Evolutionary conservation across 2,329 filamentous ascomycete genomes (phyloP).

Genomic region (Geoglossum cookeanum): DNA sequence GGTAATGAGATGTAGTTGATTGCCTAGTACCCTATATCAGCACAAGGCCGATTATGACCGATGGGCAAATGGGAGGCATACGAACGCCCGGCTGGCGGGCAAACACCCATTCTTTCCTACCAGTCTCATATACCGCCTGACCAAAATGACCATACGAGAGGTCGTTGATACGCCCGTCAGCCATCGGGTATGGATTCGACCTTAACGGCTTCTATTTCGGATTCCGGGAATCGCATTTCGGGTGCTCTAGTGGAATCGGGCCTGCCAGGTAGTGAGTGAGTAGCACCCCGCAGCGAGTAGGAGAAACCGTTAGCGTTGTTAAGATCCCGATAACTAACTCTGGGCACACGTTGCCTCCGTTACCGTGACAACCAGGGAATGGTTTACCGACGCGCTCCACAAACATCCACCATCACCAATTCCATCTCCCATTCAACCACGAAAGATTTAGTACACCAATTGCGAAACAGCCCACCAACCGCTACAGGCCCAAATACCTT

Average conservation of each 20-base stretch:
- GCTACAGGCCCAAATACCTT: background rate
- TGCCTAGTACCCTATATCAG: background rate
- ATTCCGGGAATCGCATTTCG: background rate
- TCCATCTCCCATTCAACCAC: background rate
- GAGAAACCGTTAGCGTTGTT: background rate
- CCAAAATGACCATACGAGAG: constrained; percentile 36
- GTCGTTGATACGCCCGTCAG: constrained; percentile 30
- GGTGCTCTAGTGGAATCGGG: background rate
- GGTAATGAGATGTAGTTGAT: constrained; percentile 10
- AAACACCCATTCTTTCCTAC: constrained; percentile 30
- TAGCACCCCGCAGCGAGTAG: too few species aligned
- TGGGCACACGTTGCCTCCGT: background rate
- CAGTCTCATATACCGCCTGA: constrained; percentile 27
- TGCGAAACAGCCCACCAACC: background rate
- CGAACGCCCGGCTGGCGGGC: constrained; percentile 18
- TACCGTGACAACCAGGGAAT: background rate
- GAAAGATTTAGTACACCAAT: background rate
- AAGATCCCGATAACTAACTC: background rate
- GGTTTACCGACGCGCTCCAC: background rate
- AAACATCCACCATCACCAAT: background rate
- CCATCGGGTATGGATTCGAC: constrained; percentile 32
- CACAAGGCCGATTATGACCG: constrained; percentile 9
- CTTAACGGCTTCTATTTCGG: constrained; percentile 6
- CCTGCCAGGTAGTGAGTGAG: background rate
- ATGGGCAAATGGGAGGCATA: constrained; percentile 10